Evolutionary conservation across 768 basidiomycete species (phyloP), one percentile per base, ranked within the genome.

Genomic region (Terana coerulea): DNA sequence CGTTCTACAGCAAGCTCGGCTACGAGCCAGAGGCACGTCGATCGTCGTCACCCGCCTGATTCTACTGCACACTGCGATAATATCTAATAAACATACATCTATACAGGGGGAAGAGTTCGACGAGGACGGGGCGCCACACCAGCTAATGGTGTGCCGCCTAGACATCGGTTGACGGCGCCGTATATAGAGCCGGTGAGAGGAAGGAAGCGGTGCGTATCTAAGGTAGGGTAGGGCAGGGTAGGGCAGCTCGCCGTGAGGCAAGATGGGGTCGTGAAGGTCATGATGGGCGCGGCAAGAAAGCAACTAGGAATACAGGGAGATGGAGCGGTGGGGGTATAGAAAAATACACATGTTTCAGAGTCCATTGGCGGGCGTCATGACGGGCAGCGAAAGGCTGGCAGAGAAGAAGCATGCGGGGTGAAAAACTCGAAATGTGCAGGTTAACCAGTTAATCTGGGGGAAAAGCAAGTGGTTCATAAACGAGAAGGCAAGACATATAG

Each of bases 121-220:
- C 67, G 88, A 84, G 70, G 91, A 87, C 51, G 90, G 89, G 28
- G 89, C 80, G 62, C 89, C 87, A 52, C 90, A 93, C 77, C 89
- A 91, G 65, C 84, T 81, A 69, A 89, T 92, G 89, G 75, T 84
- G 54, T 68, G 77, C 59, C 73, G 69, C 56, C 66, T 88, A 77
- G 53, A 68, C 70, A 64, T 65, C 42, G 5, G 25, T 35, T 5
- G 61, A 57, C 51, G 26, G 21, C 26, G n/a, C 28, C 49, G 49
- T 25, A 29, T 19, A 30, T 30, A 19, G 26, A 29, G 14, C 26
- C 15, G 37, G 43, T 21, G 35, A 43, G 5, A 42, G 28, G n/a
- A 12, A 29, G 17, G 25, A 22, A 47, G 46, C n/a, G n/a, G n/a
- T n/a, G n/a, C 24, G 33, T 34, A 29, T 40, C 34, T 49, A 49